Evolutionary conservation across 495 filamentous ascomycete genomes (phyloP).

Genomic region (Aspergillus cavernicola): DNA sequence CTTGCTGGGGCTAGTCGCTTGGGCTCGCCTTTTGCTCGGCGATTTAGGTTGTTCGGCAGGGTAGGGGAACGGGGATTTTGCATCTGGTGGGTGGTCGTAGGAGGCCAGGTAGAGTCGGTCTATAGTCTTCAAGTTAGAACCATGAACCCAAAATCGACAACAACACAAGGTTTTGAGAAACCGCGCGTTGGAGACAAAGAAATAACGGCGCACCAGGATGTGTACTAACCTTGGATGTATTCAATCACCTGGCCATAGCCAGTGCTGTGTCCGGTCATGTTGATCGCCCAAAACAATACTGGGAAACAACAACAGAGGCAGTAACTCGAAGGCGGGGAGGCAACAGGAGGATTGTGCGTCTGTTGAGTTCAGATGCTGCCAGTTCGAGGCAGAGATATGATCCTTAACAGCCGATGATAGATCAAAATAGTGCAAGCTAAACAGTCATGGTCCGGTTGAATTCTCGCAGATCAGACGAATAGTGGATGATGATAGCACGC

Average conservation of each 20-base stretch:
- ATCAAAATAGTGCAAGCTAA: constrained; percentile 16
- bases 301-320: constrained; percentile 3
- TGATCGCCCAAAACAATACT: constrained; percentile 15
- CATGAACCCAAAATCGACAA: background rate
- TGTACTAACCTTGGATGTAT: constrained; percentile 67
- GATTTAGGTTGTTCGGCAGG: constrained; percentile 56
- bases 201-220: constrained; percentile 4
- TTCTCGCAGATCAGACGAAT: constrained; percentile 8
- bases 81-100: constrained; percentile 77
- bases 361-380: background rate
- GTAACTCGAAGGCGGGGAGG: constrained; percentile 2
- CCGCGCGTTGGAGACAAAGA: background rate
- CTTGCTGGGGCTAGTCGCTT: constrained; percentile 52
- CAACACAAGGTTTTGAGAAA: background rate
- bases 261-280: constrained; percentile 39
- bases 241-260: constrained; percentile 71
- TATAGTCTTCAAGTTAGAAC: constrained; percentile 32
- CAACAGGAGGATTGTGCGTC: background rate
- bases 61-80: constrained; percentile 83
- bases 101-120: constrained; percentile 94
- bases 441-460: constrained; percentile 19
- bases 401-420: background rate
- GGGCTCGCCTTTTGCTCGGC: constrained; percentile 71
- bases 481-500: constrained; percentile 2
- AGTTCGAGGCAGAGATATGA: background rate